Percentiles rank a stretch among this genome's conserved stretches.
phyloP scores from a whole-genome alignment of 2,329 filamentous ascomycete genomes.

The Ceratocystis colombiana region DNA sequence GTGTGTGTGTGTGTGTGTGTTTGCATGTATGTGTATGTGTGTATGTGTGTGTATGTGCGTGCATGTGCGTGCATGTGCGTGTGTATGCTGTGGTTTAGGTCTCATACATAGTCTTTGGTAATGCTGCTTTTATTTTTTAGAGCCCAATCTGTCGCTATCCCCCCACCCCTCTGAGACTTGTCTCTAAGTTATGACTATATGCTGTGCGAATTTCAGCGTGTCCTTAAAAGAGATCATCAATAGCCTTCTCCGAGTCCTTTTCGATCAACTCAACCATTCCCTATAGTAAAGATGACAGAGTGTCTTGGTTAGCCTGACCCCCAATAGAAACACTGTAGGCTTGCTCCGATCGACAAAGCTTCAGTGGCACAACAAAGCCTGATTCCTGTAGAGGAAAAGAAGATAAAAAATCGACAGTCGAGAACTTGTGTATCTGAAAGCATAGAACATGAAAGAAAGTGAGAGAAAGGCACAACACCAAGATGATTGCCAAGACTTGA shows the following conservation, averaged over 20 bases:
- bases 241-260: constrained; percentile 84
- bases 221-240: constrained; percentile 67
- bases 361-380: background rate
- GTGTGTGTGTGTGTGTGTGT: too few species aligned
- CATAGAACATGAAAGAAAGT: background rate
- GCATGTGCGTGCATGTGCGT: too few species aligned
- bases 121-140: background rate
- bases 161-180: background rate
- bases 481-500: constrained; percentile 10
- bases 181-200: background rate
- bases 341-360: background rate
- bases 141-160: background rate
- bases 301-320: background rate
- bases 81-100: background rate
- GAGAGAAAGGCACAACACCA: background rate
- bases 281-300: constrained; percentile 37
- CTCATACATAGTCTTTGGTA: background rate
- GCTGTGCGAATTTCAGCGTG: background rate
- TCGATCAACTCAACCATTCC: constrained; percentile 93
- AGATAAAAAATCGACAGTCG: background rate
- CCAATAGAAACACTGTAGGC: background rate
- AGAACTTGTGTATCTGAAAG: background rate
- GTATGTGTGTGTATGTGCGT: too few species aligned
- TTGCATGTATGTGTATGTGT: too few species aligned
- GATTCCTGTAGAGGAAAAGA: background rate